Conservation (phyloP, 495 filamentous ascomycete species). For the Penicillium salamii region DNA sequence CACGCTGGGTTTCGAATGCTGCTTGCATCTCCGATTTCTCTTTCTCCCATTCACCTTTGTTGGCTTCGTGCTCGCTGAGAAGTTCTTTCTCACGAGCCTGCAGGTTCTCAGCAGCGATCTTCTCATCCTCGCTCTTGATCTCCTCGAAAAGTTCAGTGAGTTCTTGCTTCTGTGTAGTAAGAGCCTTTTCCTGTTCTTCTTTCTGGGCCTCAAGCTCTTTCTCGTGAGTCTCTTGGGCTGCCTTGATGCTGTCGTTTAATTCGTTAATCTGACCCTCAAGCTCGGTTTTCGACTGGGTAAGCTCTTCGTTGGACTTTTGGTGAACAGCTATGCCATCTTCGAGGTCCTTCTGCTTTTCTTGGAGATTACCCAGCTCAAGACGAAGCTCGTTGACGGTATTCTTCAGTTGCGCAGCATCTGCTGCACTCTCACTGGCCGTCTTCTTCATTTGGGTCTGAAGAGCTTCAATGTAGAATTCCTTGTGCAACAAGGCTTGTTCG, state of each 20-base stretch:
- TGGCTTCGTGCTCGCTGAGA: conserved; percentile 33
- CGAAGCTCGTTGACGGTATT: conserved; percentile 50
- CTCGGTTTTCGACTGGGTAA: conserved; percentile 32
- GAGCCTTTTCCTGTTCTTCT: conserved; percentile 38
- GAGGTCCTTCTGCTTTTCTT: conserved; percentile 53
- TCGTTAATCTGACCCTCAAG: conserved; percentile 52
- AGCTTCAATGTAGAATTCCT: conserved; percentile 53
- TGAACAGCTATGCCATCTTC: conserved; percentile 39
- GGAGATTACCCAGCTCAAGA: conserved; percentile 56
- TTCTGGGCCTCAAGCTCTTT: conserved; percentile 37
- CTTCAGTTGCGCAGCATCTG: conserved; percentile 45
- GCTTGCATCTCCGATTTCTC: conserved; percentile 44
- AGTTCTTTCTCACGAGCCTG: conserved; percentile 41
- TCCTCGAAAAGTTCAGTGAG: conserved; percentile 48
- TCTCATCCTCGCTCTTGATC: conserved; percentile 49
- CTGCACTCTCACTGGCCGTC: conserved; percentile 47
- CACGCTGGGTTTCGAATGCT: conserved; percentile 34
- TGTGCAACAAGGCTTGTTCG: conserved; percentile 46
- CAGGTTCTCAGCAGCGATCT: conserved; percentile 33
- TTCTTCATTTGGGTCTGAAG: conserved; percentile 53
- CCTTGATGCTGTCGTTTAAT: conserved; percentile 47
- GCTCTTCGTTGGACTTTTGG: conserved; percentile 42
- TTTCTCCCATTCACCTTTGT: conserved; percentile 42
- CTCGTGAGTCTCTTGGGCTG: conserved; percentile 34
- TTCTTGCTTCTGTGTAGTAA: conserved; percentile 41